Conservation (phyloP, 106 monocot species). For the Dendrobium huoshanense region DNA sequence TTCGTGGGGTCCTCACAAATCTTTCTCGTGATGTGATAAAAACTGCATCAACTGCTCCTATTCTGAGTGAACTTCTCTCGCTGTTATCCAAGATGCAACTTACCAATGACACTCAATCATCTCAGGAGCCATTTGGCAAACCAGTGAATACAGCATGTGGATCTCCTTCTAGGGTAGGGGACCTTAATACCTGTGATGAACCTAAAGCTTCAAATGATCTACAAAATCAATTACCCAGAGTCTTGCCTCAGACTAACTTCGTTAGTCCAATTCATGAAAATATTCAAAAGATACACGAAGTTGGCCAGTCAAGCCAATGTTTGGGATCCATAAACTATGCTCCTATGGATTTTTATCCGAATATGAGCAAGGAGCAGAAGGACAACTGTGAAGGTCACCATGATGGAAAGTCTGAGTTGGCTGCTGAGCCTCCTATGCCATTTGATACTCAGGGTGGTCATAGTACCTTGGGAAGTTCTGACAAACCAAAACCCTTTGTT, state of each 20-base stretch:
- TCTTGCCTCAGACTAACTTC: not conserved
- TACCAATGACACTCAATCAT: constrained; percentile 8
- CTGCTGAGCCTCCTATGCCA: not conserved
- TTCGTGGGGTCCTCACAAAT: constrained; percentile 16
- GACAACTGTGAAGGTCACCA: too few species aligned
- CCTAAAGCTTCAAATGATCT: constrained; percentile 3
- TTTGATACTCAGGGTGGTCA: not conserved
- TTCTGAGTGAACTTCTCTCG: constrained; percentile 35
- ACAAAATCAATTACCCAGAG: not conserved
- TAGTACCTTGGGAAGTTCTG: too few species aligned
- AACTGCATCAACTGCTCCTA: constrained; percentile 32
- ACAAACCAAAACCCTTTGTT: too few species aligned
- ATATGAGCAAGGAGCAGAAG: not conserved
- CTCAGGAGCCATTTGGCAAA: not conserved
- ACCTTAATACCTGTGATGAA: constrained; percentile 1
- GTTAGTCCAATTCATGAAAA: constrained; percentile 7
- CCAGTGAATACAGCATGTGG: constrained; percentile 8
- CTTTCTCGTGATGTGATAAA: constrained; percentile 39
- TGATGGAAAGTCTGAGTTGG: constrained; percentile 20
- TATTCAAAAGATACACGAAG: constrained; percentile 1
- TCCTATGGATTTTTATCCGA: constrained; percentile 12
- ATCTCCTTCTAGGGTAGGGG: not conserved
- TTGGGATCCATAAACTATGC: not conserved
- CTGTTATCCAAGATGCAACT: constrained; percentile 29
- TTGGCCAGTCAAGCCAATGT: not conserved